Base-by-base conservation (phyloP, 225 moss, liverwort and hornwort species). In the Anthoceros angustus region DNA sequence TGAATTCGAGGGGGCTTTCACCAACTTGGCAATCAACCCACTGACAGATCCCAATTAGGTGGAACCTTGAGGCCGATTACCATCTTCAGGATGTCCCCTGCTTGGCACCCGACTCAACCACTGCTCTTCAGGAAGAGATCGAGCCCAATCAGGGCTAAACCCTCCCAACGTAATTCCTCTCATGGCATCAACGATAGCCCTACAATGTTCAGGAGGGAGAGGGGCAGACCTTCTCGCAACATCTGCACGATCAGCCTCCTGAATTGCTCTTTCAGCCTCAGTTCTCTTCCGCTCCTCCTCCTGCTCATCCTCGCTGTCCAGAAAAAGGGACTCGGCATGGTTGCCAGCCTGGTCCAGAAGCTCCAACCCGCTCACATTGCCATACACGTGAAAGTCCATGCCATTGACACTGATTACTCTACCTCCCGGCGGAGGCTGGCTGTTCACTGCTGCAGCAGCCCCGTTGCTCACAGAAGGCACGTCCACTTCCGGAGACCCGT, bases 101-200 rank as follows among this genome's bases (percentile, higher is more conserved):
- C 67, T 78, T 66, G 74, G 69, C 67, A 79, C 55, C 60, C 75
- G 79, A 64, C 63, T 78, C 60, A 98, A 82, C 95, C 95, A 92
- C 63, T 91, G 78, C 67, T 89, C 85, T 75, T 98, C 95, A 12
- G 91, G 87, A 55, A 98, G 49, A 5, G 83, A 83, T 66, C 85
- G 85, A n/a, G 87, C 95, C 95, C 95, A 98, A 21, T 86, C 78
- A 42, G 95, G 95, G 41, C 84, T 85, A 45, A 88, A 89, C 20
- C 84, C 82, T 12, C 72, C 77, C 42, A 98, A 72, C 25, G 85
- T 86, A 64, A 98, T 85, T 3, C 82, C 86, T 41, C 80, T 91
- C 95, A 98, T 98, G 9, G 91, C 95, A 42, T 91, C 81, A 60
- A 86, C 71, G 65, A 98, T 98, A 6, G 80, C 80, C 40, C 81